Evolutionary conservation across 345 rosid genomes (phyloP), one percentile per base, ranked within the genome.

Genomic region (Camelina laxa): DNA sequence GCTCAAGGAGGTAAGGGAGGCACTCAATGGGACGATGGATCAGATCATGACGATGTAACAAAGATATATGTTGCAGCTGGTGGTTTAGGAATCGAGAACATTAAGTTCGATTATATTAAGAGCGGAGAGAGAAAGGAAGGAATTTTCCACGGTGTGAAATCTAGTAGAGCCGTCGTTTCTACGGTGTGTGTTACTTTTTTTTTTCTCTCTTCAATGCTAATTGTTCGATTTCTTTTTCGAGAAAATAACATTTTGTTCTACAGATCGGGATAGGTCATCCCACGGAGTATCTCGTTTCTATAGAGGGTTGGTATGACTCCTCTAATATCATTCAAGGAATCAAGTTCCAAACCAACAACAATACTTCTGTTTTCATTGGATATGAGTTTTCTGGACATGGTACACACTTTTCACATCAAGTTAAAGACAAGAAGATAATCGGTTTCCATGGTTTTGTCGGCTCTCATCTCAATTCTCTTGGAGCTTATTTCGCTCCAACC

Each of bases 1-100:
- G 45, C 65, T 54, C 65, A 69, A 45, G 80, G 70, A 44, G 75
- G 75, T 0, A 41, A 76, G 12, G 75, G 33, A 55, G 73, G 73
- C 2, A 71, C 17, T 14, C 55, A 64, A 27, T 77, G 80, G 80
- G 76, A 77, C 49, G 76, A 77, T 5, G 80, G 80, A 9, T 45
- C 72, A 0, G 57, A 75, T 31, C 53, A 70, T 9, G 67, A 70
- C 4, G 66, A 72, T 45, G 80, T 77, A 31, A 48, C 5, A 0
- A 70, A 71, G 71, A 71, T 77, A 17, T 1, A 38, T 9, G 7
- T 58, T n/a, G 33, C 30, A 16, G 0, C 0, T 35, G 53, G 66
- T 67, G 65, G 57, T 16, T 4, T 0, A 27, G 78, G 66, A 6
- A 15, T 66, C 7, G 30, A 41, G 5, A 15, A 73, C 4, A 55